Conservation (phyloP, 2,329 filamentous ascomycete species). For the Colletotrichum sansevieriae region DNA sequence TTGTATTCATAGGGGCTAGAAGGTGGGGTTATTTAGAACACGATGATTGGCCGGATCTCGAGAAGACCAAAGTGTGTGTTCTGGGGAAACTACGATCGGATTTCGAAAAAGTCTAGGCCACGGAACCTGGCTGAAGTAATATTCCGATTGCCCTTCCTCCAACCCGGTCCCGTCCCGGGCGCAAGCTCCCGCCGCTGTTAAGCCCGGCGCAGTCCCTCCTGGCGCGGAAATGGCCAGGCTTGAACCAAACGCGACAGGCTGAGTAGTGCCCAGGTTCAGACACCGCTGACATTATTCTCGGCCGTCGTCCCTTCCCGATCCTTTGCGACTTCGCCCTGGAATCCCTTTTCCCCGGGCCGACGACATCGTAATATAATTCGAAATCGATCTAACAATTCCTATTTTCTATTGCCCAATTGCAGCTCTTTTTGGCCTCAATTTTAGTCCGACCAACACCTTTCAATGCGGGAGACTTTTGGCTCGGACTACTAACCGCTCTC, state of each 20-base stretch:
- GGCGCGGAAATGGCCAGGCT: constrained; percentile 35
- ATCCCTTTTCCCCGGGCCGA: background rate
- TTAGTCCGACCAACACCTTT: constrained; percentile 27
- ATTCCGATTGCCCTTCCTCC: constrained; percentile 4
- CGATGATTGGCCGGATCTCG: constrained; percentile 37
- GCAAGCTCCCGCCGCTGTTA: constrained; percentile 11
- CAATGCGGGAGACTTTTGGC: constrained; percentile 41
- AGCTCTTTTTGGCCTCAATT: constrained; percentile 4
- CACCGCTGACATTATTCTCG: constrained; percentile 36
- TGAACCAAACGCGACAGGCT: constrained; percentile 9
- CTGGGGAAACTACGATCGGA: constrained; percentile 36
- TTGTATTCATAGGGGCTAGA: constrained; percentile 6
- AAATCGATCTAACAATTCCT: background rate
- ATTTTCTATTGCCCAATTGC: constrained; percentile 23
- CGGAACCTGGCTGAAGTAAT: constrained; percentile 22
- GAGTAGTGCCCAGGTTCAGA: constrained; percentile 26
- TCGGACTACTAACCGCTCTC: constrained; percentile 38
- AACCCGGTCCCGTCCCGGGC: too few species aligned
- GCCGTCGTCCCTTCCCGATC: constrained; percentile 18
- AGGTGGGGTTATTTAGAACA: constrained; percentile 8
- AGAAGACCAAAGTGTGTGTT: constrained; percentile 10
- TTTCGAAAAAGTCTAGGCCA: constrained; percentile 26
- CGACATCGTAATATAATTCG: background rate
- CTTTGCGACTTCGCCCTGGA: constrained; percentile 35
- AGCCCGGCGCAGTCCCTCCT: constrained; percentile 20